phyloP scores from a whole-genome alignment of 2,329 filamentous ascomycete species.

The Trichoderma pleuroti region DNA sequence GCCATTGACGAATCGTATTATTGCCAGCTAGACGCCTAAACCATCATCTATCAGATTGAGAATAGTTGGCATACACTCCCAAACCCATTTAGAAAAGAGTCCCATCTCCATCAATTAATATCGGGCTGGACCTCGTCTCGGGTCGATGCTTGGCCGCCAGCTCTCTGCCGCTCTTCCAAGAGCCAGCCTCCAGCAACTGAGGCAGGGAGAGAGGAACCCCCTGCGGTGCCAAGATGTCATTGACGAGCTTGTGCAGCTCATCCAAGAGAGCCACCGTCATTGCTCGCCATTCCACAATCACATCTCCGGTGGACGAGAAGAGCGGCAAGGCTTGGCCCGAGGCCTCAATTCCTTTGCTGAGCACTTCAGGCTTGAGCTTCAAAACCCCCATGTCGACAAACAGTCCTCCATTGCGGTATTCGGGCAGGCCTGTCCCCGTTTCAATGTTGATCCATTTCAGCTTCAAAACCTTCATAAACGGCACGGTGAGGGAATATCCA shows the following conservation, averaged over 20 bases:
- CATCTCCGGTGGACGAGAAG: conserved; percentile 53
- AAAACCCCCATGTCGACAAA: conserved; percentile 59
- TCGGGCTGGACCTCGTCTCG: conserved; percentile 77
- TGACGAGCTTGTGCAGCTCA: conserved; percentile 43
- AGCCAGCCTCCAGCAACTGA: conserved; percentile 52
- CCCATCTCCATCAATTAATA: conserved; percentile 77
- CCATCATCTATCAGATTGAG: not conserved
- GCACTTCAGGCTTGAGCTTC: conserved; percentile 45
- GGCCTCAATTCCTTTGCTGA: conserved; percentile 40
- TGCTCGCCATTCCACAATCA: conserved; percentile 59
- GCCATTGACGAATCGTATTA: not conserved
- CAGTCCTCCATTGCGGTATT: conserved; percentile 69
- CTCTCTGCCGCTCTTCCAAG: conserved; percentile 68
- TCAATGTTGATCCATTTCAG: conserved; percentile 50
- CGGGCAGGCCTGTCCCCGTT: conserved; percentile 64
- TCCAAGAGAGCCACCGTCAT: conserved; percentile 57
- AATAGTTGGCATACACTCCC: not conserved
- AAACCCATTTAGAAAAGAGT: conserved; percentile 65
- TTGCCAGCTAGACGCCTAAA: not conserved
- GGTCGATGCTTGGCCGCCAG: conserved; percentile 74
- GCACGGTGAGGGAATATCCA: conserved; percentile 68
- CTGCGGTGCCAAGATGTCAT: conserved; percentile 33
- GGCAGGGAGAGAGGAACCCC: conserved; percentile 42
- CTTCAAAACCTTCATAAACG: conserved; percentile 51
- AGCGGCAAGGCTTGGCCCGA: conserved; percentile 45